Conservation (phyloP, 495 filamentous ascomycete species). For the Aspergillus bridgeri region DNA sequence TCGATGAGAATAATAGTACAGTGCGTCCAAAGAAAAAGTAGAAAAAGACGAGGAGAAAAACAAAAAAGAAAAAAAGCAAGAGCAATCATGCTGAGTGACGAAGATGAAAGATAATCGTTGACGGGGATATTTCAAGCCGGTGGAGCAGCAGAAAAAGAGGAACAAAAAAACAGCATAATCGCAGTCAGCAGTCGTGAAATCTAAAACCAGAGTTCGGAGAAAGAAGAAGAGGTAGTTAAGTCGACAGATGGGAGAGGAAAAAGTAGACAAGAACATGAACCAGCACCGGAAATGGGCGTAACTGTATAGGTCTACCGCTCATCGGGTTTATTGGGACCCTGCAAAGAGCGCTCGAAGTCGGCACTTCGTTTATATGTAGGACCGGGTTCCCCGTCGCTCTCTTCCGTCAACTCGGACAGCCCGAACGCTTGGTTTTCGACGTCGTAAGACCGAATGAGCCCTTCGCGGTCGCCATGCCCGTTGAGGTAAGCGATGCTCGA, state of each 20-base stretch:
- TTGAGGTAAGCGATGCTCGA: slow-evolving; percentile 54
- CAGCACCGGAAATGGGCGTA: slow-evolving; percentile 7
- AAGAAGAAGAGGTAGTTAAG: slow-evolving; percentile 1
- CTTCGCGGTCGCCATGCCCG: slow-evolving; percentile 61
- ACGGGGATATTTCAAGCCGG: not conserved
- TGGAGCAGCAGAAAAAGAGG: not conserved
- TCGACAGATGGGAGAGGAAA: not conserved
- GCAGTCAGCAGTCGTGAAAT: not conserved
- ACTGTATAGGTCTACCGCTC: slow-evolving; percentile 35
- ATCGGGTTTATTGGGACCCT: slow-evolving; percentile 37
- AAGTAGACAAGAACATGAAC: not conserved
- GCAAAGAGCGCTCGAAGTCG: slow-evolving; percentile 25
- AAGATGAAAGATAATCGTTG: not conserved
- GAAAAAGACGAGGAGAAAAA: slow-evolving; percentile 5
- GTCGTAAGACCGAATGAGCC: slow-evolving; percentile 80
- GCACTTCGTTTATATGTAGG: slow-evolving; percentile 35
- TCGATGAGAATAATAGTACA: slow-evolving; percentile 37
- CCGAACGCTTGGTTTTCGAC: slow-evolving; percentile 67
- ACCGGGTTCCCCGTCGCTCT: slow-evolving; percentile 57
- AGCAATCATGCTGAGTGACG: not conserved
- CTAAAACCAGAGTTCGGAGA: not conserved
- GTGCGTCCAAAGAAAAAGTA: slow-evolving; percentile 10
- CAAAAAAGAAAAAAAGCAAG: slow-evolving; percentile 7
- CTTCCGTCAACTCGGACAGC: slow-evolving; percentile 66
- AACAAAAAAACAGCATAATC: not conserved